These are phyloP conservation scores for Pichia ethanolica DNA, from an alignment of 805 yeast genomes.

Conservation along the genomic window DNA sequence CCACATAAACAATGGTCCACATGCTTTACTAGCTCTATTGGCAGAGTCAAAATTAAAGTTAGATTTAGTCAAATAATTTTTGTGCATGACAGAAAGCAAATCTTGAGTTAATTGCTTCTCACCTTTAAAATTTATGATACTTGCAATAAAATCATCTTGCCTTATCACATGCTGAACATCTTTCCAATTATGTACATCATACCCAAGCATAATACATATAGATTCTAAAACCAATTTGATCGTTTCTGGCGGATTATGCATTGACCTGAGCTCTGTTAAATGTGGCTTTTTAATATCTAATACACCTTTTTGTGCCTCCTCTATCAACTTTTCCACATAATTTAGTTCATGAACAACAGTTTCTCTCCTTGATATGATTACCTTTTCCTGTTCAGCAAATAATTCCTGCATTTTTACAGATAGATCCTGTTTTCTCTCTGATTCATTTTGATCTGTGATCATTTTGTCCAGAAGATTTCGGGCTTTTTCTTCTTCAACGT, in stretches of 20 bases:
- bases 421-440: slow-evolving; percentile 84
- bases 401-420: slow-evolving; percentile 69
- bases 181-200: slow-evolving; percentile 60
- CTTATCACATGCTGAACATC: slow-evolving; percentile 78
- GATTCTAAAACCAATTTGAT: slow-evolving; percentile 83
- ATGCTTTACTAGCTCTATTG: slow-evolving; percentile 86
- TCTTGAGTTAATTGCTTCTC: slow-evolving; percentile 47
- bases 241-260: slow-evolving; percentile 85
- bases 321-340: slow-evolving; percentile 74
- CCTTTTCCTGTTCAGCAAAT: slow-evolving; percentile 57
- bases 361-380: slow-evolving; percentile 45
- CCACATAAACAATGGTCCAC: slow-evolving; percentile 90
- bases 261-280: slow-evolving; percentile 78
- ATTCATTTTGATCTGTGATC: slow-evolving; percentile 82
- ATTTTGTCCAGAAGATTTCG: slow-evolving; percentile 62
- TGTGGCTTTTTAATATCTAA: slow-evolving; percentile 89
- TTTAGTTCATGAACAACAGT: slow-evolving; percentile 59
- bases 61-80: slow-evolving; percentile 50
- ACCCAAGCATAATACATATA: slow-evolving; percentile 77
- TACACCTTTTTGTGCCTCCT: slow-evolving; percentile 85
- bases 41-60: slow-evolving; percentile 68
- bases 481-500: slow-evolving; percentile 60
- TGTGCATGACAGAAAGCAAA: slow-evolving; percentile 50
- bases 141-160: slow-evolving; percentile 79
- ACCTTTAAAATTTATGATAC: slow-evolving; percentile 68